Percentiles rank a stretch among this genome's conserved stretches.
Evolutionary conservation across 768 basidiomycete genomes (phyloP).

Genomic region (Mycena pura): DNA sequence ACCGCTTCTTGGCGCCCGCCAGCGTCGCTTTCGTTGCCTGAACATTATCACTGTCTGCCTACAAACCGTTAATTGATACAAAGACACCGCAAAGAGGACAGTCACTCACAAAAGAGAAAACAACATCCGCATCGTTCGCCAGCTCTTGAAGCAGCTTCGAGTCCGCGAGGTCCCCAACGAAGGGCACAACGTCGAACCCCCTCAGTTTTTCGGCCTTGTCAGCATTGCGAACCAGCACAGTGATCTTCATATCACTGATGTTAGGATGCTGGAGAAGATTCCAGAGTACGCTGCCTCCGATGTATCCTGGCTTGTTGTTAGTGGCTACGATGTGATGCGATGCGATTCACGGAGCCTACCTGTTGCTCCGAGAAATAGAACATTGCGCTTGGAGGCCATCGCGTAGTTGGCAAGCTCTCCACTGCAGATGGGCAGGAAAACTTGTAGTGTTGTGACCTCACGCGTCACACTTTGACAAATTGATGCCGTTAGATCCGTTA

Average conservation of each 20-base stretch:
- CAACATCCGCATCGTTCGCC: slow-evolving; percentile 37
- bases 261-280: slow-evolving; percentile 36
- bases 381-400: no score
- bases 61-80: not conserved
- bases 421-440: no score
- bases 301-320: slow-evolving; percentile 41
- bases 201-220: slow-evolving; percentile 37
- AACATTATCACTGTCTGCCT: slow-evolving; percentile 16
- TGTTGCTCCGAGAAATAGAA: no score
- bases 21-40: slow-evolving; percentile 8
- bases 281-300: slow-evolving; percentile 40
- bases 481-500: no score
- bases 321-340: no score
- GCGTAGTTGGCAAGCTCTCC: no score
- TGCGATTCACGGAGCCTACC: no score
- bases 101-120: slow-evolving; percentile 37
- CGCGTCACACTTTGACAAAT: no score
- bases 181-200: slow-evolving; percentile 30
- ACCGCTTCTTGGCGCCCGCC: slow-evolving; percentile 12
- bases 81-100: not conserved
- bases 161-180: slow-evolving; percentile 41
- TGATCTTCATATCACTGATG: slow-evolving; percentile 31
- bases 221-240: slow-evolving; percentile 35
- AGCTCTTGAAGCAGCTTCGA: slow-evolving; percentile 34
- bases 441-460: no score